phyloP scores from a whole-genome alignment of 352 stramenopile species.

The Globisporangium recalcitrans region DNA sequence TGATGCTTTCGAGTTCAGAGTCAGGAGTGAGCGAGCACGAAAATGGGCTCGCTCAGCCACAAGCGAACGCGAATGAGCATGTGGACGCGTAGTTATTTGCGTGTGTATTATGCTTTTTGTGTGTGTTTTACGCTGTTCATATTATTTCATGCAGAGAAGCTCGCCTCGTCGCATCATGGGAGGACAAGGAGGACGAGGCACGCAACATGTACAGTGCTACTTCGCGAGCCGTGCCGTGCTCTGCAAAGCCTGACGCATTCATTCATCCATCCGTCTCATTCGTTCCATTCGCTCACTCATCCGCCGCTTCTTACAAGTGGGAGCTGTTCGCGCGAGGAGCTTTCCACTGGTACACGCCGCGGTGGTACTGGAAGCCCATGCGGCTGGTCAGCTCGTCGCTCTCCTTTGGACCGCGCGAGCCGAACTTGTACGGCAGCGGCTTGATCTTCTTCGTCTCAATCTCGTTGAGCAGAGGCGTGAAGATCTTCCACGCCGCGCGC shows the following conservation, averaged over 20 bases:
- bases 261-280: too few relatives aligned
- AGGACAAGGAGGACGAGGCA: background rate
- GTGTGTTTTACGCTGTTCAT: background rate
- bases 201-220: background rate
- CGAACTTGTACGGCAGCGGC: constrained; percentile 91
- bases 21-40: too few relatives aligned
- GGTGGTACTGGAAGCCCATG: constrained; percentile 76
- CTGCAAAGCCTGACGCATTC: background rate
- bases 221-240: background rate
- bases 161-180: background rate
- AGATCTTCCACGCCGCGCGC: constrained; percentile 95
- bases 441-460: constrained; percentile 91
- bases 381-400: constrained; percentile 75
- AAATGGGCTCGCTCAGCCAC: too few relatives aligned
- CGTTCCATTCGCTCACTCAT: background rate
- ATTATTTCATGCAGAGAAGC: background rate
- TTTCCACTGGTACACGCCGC: constrained; percentile 72
- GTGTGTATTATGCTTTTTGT: constrained; percentile 1
- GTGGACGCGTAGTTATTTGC: background rate
- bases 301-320: constrained; percentile 30
- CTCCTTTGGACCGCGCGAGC: constrained; percentile 90
- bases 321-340: constrained; percentile 37
- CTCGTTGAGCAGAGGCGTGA: constrained; percentile 95
- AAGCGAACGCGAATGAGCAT: too few relatives aligned
- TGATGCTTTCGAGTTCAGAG: too few relatives aligned